Evolutionary conservation across 345 rosid species (phyloP).

Genomic region (Stellera chamaejasme): DNA sequence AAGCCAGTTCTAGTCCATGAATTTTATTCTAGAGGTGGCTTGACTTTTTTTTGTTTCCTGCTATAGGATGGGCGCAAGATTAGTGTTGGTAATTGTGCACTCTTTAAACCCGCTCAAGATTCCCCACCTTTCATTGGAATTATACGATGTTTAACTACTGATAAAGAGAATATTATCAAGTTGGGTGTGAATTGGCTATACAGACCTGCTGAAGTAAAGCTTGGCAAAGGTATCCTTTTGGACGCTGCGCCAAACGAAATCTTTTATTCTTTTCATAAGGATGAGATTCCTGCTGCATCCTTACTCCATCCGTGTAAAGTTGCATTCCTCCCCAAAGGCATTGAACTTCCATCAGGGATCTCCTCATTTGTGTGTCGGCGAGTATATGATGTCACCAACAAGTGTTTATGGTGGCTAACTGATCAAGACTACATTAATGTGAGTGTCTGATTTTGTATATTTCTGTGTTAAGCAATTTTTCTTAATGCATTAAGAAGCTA

Average conservation of each 20-base stretch:
- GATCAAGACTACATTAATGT: constrained; percentile 86
- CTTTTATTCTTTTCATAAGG: constrained; percentile 93
- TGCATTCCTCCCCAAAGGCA: constrained; percentile 75
- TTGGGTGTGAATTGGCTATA: constrained; percentile 85
- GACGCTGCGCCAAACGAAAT: constrained; percentile 92
- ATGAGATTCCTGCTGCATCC: constrained; percentile 81
- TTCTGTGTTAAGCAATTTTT: background rate
- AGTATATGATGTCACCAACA: constrained; percentile 67
- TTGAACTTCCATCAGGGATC: constrained; percentile 68
- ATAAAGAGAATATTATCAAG: constrained; percentile 41
- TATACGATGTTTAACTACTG: constrained; percentile 43
- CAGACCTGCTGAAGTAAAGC: constrained; percentile 74
- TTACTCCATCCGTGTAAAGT: constrained; percentile 96
- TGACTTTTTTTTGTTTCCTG: constrained; percentile 1
- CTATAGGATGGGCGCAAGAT: constrained; percentile 79
- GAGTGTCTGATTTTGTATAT: constrained; percentile 21
- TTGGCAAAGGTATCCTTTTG: constrained; percentile 72
- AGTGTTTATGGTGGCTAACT: constrained; percentile 90
- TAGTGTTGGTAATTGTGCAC: constrained; percentile 84
- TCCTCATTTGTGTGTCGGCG: constrained; percentile 78
- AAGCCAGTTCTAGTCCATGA: too few species aligned
- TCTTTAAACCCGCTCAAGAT: constrained; percentile 73
- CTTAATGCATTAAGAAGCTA: too few species aligned
- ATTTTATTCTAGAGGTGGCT: background rate
- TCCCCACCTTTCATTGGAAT: constrained; percentile 85